These are phyloP conservation scores for Botrytis porri DNA, from an alignment of 2,329 filamentous ascomycete species.

Conservation along the genomic window DNA sequence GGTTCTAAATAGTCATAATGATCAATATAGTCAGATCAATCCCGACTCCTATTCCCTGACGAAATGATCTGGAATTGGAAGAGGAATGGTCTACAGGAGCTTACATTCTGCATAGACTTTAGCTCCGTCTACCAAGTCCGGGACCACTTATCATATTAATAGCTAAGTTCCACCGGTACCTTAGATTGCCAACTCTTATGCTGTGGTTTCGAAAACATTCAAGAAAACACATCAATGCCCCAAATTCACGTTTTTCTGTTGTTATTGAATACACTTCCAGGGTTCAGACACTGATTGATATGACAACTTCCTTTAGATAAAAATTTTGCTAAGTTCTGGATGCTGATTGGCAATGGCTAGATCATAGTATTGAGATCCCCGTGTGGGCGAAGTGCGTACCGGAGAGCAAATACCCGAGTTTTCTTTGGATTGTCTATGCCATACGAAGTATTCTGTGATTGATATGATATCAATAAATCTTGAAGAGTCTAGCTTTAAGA, in stretches of 20 bases:
- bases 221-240: neutral
- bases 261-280: too few relatives aligned
- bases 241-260: neutral
- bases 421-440: neutral
- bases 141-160: neutral
- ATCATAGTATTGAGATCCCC: neutral
- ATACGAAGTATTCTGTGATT: neutral
- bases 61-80: neutral
- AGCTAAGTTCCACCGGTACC: too few relatives aligned
- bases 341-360: neutral
- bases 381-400: neutral
- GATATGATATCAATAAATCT: neutral
- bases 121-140: neutral
- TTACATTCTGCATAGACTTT: neutral
- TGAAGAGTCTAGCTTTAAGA: neutral
- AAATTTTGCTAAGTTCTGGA: neutral
- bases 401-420: neutral
- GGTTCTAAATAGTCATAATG: neutral
- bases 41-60: neutral
- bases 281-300: neutral
- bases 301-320: neutral
- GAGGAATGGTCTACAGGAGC: neutral
- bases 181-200: neutral
- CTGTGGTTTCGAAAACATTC: neutral
- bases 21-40: neutral